Conservation (phyloP, 225 moss, liverwort and hornwort genomes). For the Antitrichia curtipendula region DNA sequence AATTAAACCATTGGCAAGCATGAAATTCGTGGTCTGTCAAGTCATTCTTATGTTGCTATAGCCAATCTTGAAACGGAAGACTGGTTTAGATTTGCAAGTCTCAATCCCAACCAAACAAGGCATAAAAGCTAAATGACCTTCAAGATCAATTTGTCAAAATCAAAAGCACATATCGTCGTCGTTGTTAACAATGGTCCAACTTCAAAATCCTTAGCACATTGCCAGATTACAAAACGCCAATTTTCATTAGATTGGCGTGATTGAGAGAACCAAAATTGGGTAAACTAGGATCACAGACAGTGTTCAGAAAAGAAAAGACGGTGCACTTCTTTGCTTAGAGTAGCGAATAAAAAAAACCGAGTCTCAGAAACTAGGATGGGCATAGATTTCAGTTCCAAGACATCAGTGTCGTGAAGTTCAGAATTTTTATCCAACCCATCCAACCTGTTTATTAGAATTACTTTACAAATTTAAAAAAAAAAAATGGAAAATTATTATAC, state of each 20-base stretch:
- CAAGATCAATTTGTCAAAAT: not conserved
- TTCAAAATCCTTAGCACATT: not conserved
- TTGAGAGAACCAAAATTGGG: not conserved
- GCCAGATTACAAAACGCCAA: not conserved
- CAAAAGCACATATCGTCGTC: not conserved
- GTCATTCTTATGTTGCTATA: not conserved
- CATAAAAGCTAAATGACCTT: not conserved
- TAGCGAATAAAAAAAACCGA: not conserved
- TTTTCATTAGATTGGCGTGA: not conserved
- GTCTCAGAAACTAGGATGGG: not conserved
- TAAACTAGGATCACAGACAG: not conserved
- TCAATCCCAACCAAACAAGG: not conserved
- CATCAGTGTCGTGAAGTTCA: not conserved
- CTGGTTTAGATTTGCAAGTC: not conserved
- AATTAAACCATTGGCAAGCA: not conserved
- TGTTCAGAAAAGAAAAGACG: not conserved
- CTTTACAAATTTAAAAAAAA: not conserved
- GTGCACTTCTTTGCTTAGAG: not conserved
- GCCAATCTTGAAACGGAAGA: not conserved
- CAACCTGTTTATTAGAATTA: not conserved
- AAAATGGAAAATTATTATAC: not conserved
- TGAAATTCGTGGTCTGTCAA: not conserved
- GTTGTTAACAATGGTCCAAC: not conserved
- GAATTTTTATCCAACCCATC: not conserved
- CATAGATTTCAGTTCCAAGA: not conserved